A percentile compares a stretch with the other conserved stretches of the same genome.
Evolutionary conservation across 2,329 filamentous ascomycete genomes (phyloP).

Genomic region (Dryadomyces sulphureus): DNA sequence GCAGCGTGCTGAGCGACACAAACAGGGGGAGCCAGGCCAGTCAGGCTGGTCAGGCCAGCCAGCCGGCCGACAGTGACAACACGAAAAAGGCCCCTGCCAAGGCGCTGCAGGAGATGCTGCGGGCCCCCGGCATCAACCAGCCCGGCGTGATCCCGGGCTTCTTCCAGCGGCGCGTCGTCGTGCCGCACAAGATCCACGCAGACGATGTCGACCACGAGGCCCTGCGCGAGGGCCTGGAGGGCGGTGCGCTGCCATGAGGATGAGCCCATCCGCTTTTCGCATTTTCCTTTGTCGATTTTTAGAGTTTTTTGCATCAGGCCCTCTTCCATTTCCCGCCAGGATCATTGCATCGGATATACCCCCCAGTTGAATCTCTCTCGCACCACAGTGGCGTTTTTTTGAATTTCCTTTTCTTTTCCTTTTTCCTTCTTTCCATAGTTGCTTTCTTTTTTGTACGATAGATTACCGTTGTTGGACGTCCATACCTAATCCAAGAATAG

Average conservation of each 20-base stretch:
- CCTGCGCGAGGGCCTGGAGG: constrained; percentile 42
- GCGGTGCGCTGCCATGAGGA: constrained; percentile 14
- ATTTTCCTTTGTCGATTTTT: background rate
- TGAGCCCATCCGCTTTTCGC: background rate
- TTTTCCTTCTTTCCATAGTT: too few species aligned
- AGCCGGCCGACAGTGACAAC: constrained; percentile 4
- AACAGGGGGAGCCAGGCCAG: background rate
- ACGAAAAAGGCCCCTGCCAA: background rate
- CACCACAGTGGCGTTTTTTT: background rate
- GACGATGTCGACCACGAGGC: constrained; percentile 44
- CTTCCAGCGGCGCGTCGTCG: constrained; percentile 35
- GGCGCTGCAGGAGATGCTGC: constrained; percentile 21
- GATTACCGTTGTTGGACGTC: background rate
- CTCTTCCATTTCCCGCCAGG: too few species aligned
- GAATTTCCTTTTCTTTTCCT: background rate
- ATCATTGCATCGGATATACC: background rate
- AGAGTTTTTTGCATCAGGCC: background rate
- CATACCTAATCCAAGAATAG: background rate
- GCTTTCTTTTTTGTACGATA: too few species aligned
- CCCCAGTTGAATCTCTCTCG: background rate
- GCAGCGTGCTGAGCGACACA: background rate
- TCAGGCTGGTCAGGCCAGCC: background rate
- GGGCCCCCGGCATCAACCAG: constrained; percentile 65
- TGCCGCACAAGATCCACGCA: constrained; percentile 42
- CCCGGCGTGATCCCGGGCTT: constrained; percentile 61